Percentiles rank a stretch among this genome's conserved stretches.
Evolutionary conservation across 2,329 filamentous ascomycete genomes (phyloP).

Genomic region (Talaromyces sp.): DNA sequence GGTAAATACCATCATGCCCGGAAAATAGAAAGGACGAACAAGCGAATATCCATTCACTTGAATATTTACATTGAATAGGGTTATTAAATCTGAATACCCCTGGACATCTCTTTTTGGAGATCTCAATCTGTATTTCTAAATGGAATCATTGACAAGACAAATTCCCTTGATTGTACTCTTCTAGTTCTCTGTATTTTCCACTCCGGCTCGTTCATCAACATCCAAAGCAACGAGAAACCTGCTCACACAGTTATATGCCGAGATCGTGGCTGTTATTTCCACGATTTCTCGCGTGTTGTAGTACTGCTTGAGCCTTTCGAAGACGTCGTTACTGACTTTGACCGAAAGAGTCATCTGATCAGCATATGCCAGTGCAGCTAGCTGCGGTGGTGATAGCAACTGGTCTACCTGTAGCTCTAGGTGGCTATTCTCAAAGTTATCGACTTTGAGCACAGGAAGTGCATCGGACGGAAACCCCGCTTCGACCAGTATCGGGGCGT

Average conservation of each 20-base stretch:
- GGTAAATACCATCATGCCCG: too few relatives aligned
- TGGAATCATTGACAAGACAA: background rate
- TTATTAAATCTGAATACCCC: background rate
- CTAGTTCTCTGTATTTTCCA: background rate
- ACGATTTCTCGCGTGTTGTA: background rate
- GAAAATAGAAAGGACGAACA: too few relatives aligned
- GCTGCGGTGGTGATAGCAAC: background rate
- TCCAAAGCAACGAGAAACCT: conserved; percentile 1
- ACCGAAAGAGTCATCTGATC: background rate
- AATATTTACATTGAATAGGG: background rate
- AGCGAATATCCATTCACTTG: too few relatives aligned
- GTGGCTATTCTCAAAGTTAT: background rate
- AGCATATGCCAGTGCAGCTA: background rate
- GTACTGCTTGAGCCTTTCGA: background rate
- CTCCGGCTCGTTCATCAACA: background rate
- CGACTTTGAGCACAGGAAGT: background rate
- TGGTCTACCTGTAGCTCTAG: background rate
- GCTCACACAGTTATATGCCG: background rate
- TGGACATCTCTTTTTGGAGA: background rate
- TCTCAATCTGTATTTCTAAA: background rate
- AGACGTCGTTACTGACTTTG: background rate
- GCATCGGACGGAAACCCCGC: background rate
- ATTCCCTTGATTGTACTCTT: background rate
- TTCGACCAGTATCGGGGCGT: background rate
- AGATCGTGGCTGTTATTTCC: background rate